Evolutionary conservation across 345 rosid species (phyloP), one percentile per base, ranked within the genome.

Genomic region (Arabis alpina): DNA sequence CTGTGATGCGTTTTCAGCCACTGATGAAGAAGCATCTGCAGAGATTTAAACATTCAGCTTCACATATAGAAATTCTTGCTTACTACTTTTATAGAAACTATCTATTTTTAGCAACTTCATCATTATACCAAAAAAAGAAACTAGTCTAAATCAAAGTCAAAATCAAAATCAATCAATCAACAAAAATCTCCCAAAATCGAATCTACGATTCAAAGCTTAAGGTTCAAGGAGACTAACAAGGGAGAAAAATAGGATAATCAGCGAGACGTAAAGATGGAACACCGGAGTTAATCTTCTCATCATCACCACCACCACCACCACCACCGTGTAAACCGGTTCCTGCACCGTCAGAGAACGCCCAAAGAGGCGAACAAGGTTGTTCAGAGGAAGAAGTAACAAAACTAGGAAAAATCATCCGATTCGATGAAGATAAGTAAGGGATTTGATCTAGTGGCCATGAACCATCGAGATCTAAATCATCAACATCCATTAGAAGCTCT

Each of bases 401-500:
- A 44, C 81, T 57, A 0, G 97, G 90, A 25, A 97, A 90, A 12
- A 71, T 59, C 79, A 82, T 63, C 24, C 87, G 92, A 34, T 77
- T 83, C 10, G 86, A 48, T 16, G 71, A 51, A 5, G 68, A 71
- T 50, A 59, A 55, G 70, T 77, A 84, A 64, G 85, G 78, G 77
- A 84, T 75, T 74, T 86, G 96, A 82, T 93, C 97, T 69, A 85
- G 76, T 12, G 95, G 82, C 96, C 96, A 93, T 3, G 93, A 73
- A 32, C 47, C 73, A 23, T 82, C 88, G 28, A 85, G 87, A 80
- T 92, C 93, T 10, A 88, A 80, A 74, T 87, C 98, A 58, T 90
- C 95, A 60, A 88, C 80, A 56, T 82, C 85, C 87, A 84, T 80
- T 4, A 70, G 77, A 5, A 70, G 45, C 61, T 81, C 77, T 68